Percentiles rank a stretch among this genome's conserved stretches.
phyloP scores from a whole-genome alignment of 176 grass and related monocot species.

The Carex scoparia region DNA sequence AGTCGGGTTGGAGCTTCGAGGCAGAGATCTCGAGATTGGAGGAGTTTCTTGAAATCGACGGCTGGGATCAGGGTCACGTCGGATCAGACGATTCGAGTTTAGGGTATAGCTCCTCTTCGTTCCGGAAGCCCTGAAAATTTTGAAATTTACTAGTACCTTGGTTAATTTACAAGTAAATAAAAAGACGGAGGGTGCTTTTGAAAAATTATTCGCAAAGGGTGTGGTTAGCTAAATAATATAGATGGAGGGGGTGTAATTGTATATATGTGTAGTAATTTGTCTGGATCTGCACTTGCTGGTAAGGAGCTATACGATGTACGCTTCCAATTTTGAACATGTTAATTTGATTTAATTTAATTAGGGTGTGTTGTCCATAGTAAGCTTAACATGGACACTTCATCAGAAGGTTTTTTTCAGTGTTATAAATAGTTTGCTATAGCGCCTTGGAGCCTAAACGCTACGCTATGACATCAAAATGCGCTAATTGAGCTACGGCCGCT shows the following conservation, averaged over 20 bases:
- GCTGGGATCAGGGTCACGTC: background rate
- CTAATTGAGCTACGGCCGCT: too few species aligned
- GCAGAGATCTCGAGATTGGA: conserved; percentile 1
- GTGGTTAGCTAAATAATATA: background rate
- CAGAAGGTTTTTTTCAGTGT: too few species aligned
- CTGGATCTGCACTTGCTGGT: background rate
- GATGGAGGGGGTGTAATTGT: background rate
- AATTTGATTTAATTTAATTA: background rate
- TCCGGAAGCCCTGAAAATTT: background rate
- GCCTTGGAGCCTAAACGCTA: too few species aligned
- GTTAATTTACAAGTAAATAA: background rate
- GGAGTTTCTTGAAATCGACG: conserved; percentile 17
- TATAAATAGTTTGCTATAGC: too few species aligned
- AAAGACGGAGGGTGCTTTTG: background rate
- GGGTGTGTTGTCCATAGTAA: too few species aligned
- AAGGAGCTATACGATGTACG: background rate
- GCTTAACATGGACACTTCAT: too few species aligned
- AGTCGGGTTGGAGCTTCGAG: background rate
- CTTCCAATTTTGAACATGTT: background rate
- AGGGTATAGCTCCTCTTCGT: background rate
- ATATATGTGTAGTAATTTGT: background rate
- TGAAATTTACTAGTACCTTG: background rate
- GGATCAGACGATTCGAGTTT: background rate
- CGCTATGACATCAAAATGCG: too few species aligned
- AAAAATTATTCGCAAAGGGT: background rate